Base-by-base conservation (phyloP, 208 protist species). In the Leishmania martiniquensis region DNA sequence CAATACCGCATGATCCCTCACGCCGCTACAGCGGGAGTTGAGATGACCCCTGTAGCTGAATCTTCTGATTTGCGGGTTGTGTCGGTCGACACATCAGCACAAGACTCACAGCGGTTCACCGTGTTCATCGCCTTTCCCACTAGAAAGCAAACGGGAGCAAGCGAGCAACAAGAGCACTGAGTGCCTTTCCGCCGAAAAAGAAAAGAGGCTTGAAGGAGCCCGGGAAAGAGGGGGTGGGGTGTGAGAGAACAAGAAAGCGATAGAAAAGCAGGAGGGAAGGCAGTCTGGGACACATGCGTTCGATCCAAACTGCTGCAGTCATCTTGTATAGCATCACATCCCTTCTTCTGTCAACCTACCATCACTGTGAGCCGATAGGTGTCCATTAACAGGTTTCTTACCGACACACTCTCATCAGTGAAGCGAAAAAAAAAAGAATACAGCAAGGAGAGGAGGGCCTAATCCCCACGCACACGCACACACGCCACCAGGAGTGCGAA, bases 181-280 rank as follows among this genome's bases (percentile, higher is more conserved):
- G 44, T 15, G 20, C n/a, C 55, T 60, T 60, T 60, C 7, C 55
- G n/a, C 6, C 10, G 17, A 20, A 44, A 45, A 52, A 39, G n/a
- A n/a, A n/a, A n/a, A n/a, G n/a, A n/a, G n/a, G 17, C 44, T 66
- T 20, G 4, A n/a, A 15, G 51, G 60, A 4, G 34, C 15, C 25
- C 15, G 20, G 47, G 1, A 65, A 65, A 45, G 15, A 34, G 34
- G 17, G 45, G 22, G 20, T 54, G 0, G 54, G 55, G 45, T n/a
- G n/a, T 20, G 44, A 55, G 62, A 39, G 17, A 47, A 25, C 20
- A 29, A 0, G 29, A 60, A 60, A 74, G 25, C 5, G 72, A 72
- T 72, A 22, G 34, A 72, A 74, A 72, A 83, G 51, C 44, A 47
- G 45, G 68, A 59, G 62, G 62, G 45, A 75, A 51, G 60, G 39